Base-by-base conservation (phyloP, 805 yeast genomes). In the Lachancea sp. region DNA sequence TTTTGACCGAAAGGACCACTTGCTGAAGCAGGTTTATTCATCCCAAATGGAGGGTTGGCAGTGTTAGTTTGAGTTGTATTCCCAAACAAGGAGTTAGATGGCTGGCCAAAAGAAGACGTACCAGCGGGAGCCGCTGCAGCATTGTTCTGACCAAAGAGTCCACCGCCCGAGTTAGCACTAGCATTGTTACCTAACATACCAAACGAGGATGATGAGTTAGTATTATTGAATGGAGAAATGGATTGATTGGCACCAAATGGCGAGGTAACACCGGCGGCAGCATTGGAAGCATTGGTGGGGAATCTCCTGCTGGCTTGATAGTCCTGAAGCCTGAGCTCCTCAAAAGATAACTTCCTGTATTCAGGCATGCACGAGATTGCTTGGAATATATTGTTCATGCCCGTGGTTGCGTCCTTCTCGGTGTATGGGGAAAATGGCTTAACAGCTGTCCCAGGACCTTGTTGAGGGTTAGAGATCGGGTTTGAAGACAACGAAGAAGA, bases 291-390 rank as follows among this genome's bases (percentile, higher is more conserved):
- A 47, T 45, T 20, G 37, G 34, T 8, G 46, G 40, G 42, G 37
- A 49, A 54, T 35, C 47, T 59, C 20, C 69, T 63, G 46, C 67
- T 76, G 12, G 85, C 89, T 51, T 78, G 77, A 59, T 92, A 92
- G 64, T 92, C 99, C 60, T 83, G 90, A 51, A 74, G 68, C 57
- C 99, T 75, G 61, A 92, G 74, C 59, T 92, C 98, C 61, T 88
- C 97, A 55, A 80, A 75, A 0, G 96, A 84, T 52, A 63, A 84
- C 51, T 79, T 78, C 51, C 73, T 74, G 58, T 90, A 92, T 61
- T 87, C 95, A 4, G 95, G 95, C 97, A 92, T 89, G 33, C 85
- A 75, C 8, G 84, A 69, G 46, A 92, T 82, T 51, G 78, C 78
- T 61, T 90, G 86, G 64, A 70, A 89, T 36, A 70, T 64, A 41